Percentiles rank a stretch among this genome's conserved stretches.
phyloP scores from a whole-genome alignment of 108 stramenopile genomes.

The Pelagomonas calceolata region DNA sequence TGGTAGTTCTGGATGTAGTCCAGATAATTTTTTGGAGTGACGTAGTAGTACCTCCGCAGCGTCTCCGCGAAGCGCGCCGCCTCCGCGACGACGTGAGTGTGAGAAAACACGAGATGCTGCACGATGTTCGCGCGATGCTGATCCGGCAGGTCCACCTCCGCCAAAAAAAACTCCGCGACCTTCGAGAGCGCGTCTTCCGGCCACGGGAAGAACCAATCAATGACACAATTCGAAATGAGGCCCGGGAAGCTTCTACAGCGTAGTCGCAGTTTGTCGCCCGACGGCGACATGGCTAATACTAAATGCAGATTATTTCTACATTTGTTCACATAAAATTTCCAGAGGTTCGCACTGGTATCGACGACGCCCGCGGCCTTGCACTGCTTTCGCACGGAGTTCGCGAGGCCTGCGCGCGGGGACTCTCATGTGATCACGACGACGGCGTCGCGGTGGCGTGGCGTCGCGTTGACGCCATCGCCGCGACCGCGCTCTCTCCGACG shows the following conservation, averaged over 20 bases:
- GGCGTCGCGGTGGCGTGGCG: not conserved
- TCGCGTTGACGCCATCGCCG: not conserved
- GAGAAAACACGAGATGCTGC: conserved; percentile 47
- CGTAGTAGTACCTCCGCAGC: conserved; percentile 54
- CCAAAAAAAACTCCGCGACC: conserved; percentile 51
- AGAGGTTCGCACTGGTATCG: conserved; percentile 46
- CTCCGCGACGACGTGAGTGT: conserved; percentile 28
- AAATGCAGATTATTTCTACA: conserved; percentile 54
- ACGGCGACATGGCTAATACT: conserved; percentile 56
- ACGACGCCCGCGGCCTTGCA: conserved; percentile 37
- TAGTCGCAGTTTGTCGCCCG: conserved; percentile 51
- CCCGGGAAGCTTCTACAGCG: conserved; percentile 61
- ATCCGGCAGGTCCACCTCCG: conserved; percentile 39
- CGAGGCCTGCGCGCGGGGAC: conserved; percentile 20
- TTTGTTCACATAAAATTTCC: conserved; percentile 45
- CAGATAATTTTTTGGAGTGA: conserved; percentile 59
- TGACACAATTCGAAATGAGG: conserved; percentile 46
- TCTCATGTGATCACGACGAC: too few relatives aligned
- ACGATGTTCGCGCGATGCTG: conserved; percentile 33
- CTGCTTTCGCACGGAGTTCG: conserved; percentile 33
- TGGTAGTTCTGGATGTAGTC: conserved; percentile 52
- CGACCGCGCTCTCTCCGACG: too few relatives aligned
- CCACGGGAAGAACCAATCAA: conserved; percentile 67
- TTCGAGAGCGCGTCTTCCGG: conserved; percentile 47
- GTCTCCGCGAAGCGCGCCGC: conserved; percentile 37